Base-by-base conservation (phyloP, 805 yeast species). In the Komagataella phaffii region DNA sequence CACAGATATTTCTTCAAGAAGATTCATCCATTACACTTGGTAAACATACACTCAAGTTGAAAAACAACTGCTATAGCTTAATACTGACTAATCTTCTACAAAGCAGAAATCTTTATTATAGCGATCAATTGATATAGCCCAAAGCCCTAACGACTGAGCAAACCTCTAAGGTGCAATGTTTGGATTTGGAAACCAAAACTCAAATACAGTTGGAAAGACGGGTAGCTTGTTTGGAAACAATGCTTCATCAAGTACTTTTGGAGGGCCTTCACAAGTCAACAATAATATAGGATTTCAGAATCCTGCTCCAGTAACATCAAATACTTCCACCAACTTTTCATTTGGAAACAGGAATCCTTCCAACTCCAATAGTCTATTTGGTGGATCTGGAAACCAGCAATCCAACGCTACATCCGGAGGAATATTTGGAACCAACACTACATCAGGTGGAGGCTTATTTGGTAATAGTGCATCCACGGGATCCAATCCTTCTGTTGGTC, bases 401-500 rank as follows among this genome's bases (percentile, higher is more conserved):
- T 8, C 46, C n/a, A 24, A 30, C 3, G 6, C 18, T 8, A 30
- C 40, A 18, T 21, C 30, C 8, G 47, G 47, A 21, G 24, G 19
- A 21, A 17, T 17, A 45, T 47, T 12, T 24, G 49, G 49, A 30
- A 2, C n/a, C 17, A 6, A 23, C 7, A 12, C 40, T 17, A 21
- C 44, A 7, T n/a, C 44, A 21, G 46, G 50, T n/a, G 46, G 50
- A 30, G 50, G 50, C 12, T 23, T 48, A 17, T 48, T 48, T 36
- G 46, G 24, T 46, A 48, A 40, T 45, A 36, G 50, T 7, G 45
- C 44, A 44, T 17, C 54, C 17, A 54, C 55, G 6, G 56, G 58
- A 6, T 52, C 55, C 24, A 55, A 56, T 50, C 58, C 51, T 23
- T 44, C 55, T 12, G 59, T 61, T 40, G 60, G 61, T n/a, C 50